Evolutionary conservation across 176 grass and related monocot genomes (phyloP), one percentile per base, ranked within the genome.

Genomic region (Coix lacrymajobi): DNA sequence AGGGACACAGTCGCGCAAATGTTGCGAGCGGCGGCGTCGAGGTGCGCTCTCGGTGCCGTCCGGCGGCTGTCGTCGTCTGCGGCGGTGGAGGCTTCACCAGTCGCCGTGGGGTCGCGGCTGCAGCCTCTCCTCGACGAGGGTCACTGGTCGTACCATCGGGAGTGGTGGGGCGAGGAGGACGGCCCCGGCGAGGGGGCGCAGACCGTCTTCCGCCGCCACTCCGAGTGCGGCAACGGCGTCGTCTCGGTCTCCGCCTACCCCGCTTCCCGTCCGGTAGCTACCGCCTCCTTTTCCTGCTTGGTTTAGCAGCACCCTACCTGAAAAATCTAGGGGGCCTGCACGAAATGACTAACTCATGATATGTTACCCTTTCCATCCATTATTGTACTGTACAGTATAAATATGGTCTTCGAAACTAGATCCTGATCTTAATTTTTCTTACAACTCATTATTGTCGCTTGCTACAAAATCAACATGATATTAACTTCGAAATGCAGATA

Each of bases 201-300:
- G 34, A 93, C 87, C 40, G 84, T 91, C 77, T 98, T 95, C 86
- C 65, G 66, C 39, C 77, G 82, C 70, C 44, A 78, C 78, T 98
- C 92, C 36, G 82, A 75, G 5, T 83, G 84, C 67, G 96, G 92
- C 70, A 98, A 98, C 61, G 96, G 92, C 65, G 74, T 93, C 82
- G 90, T 95, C 68, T 98, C 96, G 25, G 92, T 98, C n/a, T 73
- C 80, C 38, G 62, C 92, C 38, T 94, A 94, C 80, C 95, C 92
- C 45, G 85, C 92, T 10, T 94, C 95, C 39, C 80, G 12, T 31
- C 90, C 95, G 85, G 95, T 94, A 72, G 6, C 3, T 52, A 43
- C 66, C 19, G 1, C 6, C 70, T 73, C 46, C 66, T 76, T 34
- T 24, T 3, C 16, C 49, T 22, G 73, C 51, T 20, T 84, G 11